Conservation (phyloP, 2,329 filamentous ascomycete genomes). For the Zymoseptoria passerinii region DNA sequence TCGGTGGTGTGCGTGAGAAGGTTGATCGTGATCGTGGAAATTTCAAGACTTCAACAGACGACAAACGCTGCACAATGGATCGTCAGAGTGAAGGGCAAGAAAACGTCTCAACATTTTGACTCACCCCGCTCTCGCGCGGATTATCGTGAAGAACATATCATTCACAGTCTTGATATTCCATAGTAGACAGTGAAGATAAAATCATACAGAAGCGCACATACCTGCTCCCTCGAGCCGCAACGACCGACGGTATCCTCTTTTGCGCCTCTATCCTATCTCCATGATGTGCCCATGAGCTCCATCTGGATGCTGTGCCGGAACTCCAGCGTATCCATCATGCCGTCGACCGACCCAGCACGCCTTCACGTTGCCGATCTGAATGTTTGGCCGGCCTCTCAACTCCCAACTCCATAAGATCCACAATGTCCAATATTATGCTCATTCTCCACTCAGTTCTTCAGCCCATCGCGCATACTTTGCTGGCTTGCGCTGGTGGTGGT, state of each 20-base stretch:
- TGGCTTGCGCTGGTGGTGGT: conserved; percentile 64
- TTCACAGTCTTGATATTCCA: background rate
- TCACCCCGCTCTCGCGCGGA: background rate
- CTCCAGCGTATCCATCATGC: background rate
- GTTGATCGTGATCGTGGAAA: background rate
- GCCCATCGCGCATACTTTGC: conserved; percentile 78
- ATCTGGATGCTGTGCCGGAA: background rate
- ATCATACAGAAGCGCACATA: background rate
- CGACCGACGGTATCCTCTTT: background rate
- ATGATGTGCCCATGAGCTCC: background rate
- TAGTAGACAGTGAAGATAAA: background rate
- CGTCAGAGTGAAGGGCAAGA: background rate
- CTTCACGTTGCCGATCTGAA: background rate
- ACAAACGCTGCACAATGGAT: background rate
- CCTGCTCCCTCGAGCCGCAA: background rate
- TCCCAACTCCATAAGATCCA: background rate
- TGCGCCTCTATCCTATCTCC: background rate
- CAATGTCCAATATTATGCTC: background rate
- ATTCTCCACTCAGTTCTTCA: conserved; percentile 51
- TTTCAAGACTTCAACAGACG: background rate
- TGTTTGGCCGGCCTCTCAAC: background rate
- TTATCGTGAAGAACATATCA: background rate
- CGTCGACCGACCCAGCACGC: too few relatives aligned
- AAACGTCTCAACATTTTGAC: background rate
- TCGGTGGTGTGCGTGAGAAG: background rate